Conservation (phyloP, 2,329 filamentous ascomycete genomes). For the Fusarium nygamai region DNA sequence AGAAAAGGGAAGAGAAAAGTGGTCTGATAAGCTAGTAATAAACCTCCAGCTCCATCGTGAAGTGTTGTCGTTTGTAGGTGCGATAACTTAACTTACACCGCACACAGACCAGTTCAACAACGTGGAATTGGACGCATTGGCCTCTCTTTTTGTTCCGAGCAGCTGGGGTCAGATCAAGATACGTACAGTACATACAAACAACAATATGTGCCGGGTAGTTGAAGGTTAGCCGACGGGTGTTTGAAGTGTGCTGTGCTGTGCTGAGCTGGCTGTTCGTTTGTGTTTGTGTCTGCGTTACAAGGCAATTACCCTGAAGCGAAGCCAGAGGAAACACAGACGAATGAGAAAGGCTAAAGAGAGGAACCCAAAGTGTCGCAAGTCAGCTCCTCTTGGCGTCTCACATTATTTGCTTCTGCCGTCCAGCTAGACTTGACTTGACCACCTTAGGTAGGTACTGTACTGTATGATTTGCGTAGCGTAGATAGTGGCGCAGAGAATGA, state of each 20-base stretch:
- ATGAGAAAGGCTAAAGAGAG: background rate
- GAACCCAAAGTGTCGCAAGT: constrained; percentile 19
- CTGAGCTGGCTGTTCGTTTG: constrained; percentile 13
- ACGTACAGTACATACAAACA: background rate
- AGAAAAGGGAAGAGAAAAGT: background rate
- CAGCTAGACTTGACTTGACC: background rate
- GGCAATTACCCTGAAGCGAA: constrained; percentile 23
- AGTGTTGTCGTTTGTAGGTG: background rate
- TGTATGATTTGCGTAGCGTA: background rate
- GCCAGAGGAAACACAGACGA: background rate
- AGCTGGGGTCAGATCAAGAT: background rate
- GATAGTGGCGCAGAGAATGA: background rate
- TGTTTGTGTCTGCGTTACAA: constrained; percentile 29
- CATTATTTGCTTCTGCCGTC: constrained; percentile 4
- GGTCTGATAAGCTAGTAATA: background rate
- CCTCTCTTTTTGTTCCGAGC: background rate
- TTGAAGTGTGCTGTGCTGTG: constrained; percentile 7
- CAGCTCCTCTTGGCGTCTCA: constrained; percentile 25
- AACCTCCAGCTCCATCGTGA: background rate
- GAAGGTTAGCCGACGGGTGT: background rate
- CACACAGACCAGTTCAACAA: constrained; percentile 16
- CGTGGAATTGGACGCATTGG: constrained; percentile 17
- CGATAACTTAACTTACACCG: background rate
- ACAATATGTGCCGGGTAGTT: background rate
- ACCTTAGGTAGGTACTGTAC: background rate